These are phyloP conservation scores for Fagopyrum esculentum DNA, from an alignment of 148 eudicot species.

Conservation along the genomic window DNA sequence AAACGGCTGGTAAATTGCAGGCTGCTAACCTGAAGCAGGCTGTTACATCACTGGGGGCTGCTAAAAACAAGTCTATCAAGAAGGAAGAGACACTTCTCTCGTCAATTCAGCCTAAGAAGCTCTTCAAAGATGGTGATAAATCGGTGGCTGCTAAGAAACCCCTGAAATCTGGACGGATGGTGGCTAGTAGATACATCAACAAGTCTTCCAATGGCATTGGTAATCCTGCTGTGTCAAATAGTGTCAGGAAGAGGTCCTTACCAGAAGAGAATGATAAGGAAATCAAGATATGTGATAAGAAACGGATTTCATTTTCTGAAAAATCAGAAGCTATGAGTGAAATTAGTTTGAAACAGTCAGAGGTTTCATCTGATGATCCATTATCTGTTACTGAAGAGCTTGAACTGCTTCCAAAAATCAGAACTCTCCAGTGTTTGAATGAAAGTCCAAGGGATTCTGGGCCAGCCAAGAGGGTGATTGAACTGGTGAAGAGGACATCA, in stretches of 20 bases:
- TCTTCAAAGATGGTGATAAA: conserved; percentile 66
- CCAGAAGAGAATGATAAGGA: conserved; percentile 69
- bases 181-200: conserved; percentile 80
- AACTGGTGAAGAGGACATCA: conserved; percentile 56
- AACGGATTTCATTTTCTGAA: conserved; percentile 50
- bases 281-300: conserved; percentile 47
- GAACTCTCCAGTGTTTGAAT: conserved; percentile 25
- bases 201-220: conserved; percentile 25
- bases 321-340: conserved; percentile 22
- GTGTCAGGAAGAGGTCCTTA: conserved; percentile 62
- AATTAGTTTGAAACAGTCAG: conserved; percentile 49
- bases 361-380: conserved; percentile 33
- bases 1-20: conserved; percentile 23
- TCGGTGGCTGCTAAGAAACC: conserved; percentile 53
- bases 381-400: conserved; percentile 27
- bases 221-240: conserved; percentile 40
- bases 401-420: conserved; percentile 52
- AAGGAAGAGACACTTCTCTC: conserved; percentile 55
- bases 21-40: conserved; percentile 32
- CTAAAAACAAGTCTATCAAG: conserved; percentile 48
- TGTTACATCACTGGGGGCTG: conserved; percentile 51
- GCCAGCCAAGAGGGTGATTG: conserved; percentile 61
- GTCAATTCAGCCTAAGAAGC: conserved; percentile 77
- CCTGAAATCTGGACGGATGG: conserved; percentile 57
- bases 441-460: conserved; percentile 80